phyloP scores from a whole-genome alignment of 768 basidiomycete species.

The Lactarius sanguifluus region DNA sequence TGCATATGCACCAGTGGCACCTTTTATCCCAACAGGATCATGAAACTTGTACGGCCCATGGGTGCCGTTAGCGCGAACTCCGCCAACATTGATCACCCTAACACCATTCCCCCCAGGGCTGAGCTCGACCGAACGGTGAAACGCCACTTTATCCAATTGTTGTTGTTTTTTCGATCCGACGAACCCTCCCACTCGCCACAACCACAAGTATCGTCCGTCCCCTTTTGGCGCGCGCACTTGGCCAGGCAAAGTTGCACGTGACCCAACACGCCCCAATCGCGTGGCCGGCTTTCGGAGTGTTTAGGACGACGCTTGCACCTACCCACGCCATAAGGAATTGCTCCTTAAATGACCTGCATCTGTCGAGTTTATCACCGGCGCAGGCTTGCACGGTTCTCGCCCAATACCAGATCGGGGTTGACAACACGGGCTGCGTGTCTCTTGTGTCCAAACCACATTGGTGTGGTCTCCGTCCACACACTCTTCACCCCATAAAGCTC shows the following conservation, averaged over 20 bases:
- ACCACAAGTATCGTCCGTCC: no score
- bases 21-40: conserved; percentile 12
- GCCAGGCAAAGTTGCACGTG: conserved; percentile 10
- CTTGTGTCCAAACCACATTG: conserved; percentile 13
- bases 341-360: conserved; percentile 12
- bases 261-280: conserved; percentile 25
- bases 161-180: neutral
- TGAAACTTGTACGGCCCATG: conserved; percentile 22
- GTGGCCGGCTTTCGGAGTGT: conserved; percentile 23
- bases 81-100: neutral
- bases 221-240: neutral
- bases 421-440: conserved; percentile 23
- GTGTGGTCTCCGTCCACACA: conserved; percentile 26
- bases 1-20: conserved; percentile 1
- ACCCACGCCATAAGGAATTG: conserved; percentile 20
- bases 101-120: no score
- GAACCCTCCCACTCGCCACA: neutral
- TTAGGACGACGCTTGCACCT: conserved; percentile 12
- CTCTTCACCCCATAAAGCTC: conserved; percentile 27
- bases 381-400: conserved; percentile 19
- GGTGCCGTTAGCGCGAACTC: conserved; percentile 1
- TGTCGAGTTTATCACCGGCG: conserved; percentile 18
- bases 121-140: neutral
- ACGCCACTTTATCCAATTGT: neutral
- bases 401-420: conserved; percentile 24